A percentile compares a stretch with the other conserved stretches of the same genome.
Conservation (phyloP, 768 basidiomycete genomes). For the Auricularia auricula-judae region DNA sequence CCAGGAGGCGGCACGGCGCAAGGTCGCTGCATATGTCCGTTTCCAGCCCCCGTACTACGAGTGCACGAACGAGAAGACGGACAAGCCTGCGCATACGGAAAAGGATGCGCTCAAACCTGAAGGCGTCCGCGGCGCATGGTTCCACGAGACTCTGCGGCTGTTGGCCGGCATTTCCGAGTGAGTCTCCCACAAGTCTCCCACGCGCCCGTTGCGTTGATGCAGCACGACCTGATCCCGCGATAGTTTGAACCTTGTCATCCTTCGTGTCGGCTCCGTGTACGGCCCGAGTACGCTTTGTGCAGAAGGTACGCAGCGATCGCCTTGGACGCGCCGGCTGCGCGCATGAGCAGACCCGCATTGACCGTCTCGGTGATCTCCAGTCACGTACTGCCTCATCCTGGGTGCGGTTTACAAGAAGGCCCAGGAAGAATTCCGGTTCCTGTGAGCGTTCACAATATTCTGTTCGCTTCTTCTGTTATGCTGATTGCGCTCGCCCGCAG, state of each 20-base stretch:
- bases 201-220: background rate
- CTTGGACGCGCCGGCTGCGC: background rate
- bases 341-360: background rate
- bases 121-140: conserved; percentile 69
- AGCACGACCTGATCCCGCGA: conserved; percentile 3
- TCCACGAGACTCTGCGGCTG: conserved; percentile 75
- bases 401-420: conserved; percentile 73
- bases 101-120: conserved; percentile 64
- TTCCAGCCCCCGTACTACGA: conserved; percentile 73
- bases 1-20: conserved; percentile 66
- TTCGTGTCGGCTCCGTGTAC: conserved; percentile 66
- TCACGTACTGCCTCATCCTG: conserved; percentile 60
- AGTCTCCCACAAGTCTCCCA: background rate
- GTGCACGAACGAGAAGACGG: conserved; percentile 46
- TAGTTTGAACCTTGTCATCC: conserved; percentile 71
- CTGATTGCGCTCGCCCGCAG: conserved; percentile 6
- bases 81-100: conserved; percentile 38
- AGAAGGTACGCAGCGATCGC: conserved; percentile 30
- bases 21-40: conserved; percentile 69
- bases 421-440: conserved; percentile 75
- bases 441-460: conserved; percentile 35
- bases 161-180: conserved; percentile 66
- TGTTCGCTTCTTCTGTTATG: conserved; percentile 1
- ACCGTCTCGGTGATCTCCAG: conserved; percentile 23
- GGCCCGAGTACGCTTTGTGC: conserved; percentile 70